A percentile compares a stretch with the other conserved stretches of the same genome.
These are phyloP conservation scores for Oidium heveae DNA, from an alignment of 2,329 filamentous ascomycete species.

Conservation along the genomic window DNA sequence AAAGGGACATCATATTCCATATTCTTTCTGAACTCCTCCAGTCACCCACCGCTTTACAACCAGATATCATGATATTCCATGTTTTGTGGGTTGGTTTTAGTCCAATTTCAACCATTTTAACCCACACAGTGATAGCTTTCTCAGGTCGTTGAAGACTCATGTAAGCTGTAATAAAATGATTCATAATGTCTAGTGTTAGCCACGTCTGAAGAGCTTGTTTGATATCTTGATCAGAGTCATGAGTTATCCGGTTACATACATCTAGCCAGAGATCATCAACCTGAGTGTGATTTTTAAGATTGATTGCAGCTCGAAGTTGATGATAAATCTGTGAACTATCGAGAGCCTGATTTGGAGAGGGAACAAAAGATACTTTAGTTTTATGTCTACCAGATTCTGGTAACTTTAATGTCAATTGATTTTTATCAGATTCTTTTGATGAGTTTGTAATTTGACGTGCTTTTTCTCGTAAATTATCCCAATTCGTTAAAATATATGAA, in stretches of 20 bases:
- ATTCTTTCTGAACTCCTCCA: slow-evolving; percentile 33
- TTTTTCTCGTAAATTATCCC: too few relatives aligned
- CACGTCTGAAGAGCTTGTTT: slow-evolving; percentile 1
- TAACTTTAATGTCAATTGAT: too few relatives aligned
- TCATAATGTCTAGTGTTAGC: slow-evolving; percentile 15
- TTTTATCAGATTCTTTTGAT: too few relatives aligned
- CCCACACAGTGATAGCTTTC: slow-evolving; percentile 28
- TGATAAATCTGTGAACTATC: background rate
- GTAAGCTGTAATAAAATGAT: slow-evolving; percentile 21
- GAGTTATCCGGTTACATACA: slow-evolving; percentile 1
- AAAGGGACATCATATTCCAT: slow-evolving; percentile 36
- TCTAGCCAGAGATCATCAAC: slow-evolving; percentile 10
- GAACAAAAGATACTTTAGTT: too few relatives aligned
- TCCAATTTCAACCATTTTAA: slow-evolving; percentile 26
- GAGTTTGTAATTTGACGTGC: too few relatives aligned
- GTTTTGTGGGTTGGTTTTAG: slow-evolving; percentile 34
- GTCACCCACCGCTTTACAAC: slow-evolving; percentile 36
- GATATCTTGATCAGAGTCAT: background rate
- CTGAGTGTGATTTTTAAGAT: slow-evolving; percentile 5
- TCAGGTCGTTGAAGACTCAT: slow-evolving; percentile 18
- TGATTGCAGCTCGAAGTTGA: slow-evolving; percentile 8
- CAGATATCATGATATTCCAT: slow-evolving; percentile 50
- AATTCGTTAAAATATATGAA: too few relatives aligned
- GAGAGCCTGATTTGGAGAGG: too few relatives aligned
- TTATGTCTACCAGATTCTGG: too few relatives aligned